phyloP scores from a whole-genome alignment of 2,329 filamentous ascomycete genomes.

The Curvularia spicifera region DNA sequence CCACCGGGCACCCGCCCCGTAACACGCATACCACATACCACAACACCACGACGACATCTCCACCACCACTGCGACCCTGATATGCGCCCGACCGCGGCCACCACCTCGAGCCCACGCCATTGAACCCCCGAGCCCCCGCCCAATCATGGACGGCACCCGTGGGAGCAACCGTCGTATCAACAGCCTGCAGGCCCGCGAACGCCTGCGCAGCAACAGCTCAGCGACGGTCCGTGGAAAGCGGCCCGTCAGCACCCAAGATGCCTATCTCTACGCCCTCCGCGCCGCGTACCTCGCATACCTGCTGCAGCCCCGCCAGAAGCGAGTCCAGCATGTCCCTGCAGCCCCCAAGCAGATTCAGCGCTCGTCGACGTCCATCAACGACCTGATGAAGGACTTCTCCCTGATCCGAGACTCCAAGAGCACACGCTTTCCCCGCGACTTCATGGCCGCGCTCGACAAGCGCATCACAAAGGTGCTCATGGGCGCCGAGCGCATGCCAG shows the following conservation, averaged over 20 bases:
- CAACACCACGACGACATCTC: neutral
- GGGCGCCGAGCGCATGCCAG: slow-evolving; percentile 81
- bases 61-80: slow-evolving; percentile 25
- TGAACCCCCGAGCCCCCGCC: slow-evolving; percentile 19
- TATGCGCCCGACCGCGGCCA: slow-evolving; percentile 36
- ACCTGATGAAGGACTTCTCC: slow-evolving; percentile 87
- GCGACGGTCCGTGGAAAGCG: slow-evolving; percentile 48
- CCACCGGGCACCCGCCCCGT: slow-evolving; percentile 29
- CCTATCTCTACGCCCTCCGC: slow-evolving; percentile 88
- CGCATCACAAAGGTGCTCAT: slow-evolving; percentile 80
- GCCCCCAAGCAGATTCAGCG: slow-evolving; percentile 69
- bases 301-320: slow-evolving; percentile 86
- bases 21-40: slow-evolving; percentile 13
- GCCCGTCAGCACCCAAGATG: slow-evolving; percentile 69
- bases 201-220: slow-evolving; percentile 48
- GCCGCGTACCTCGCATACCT: slow-evolving; percentile 92
- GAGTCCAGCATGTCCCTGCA: slow-evolving; percentile 79
- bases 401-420: slow-evolving; percentile 71
- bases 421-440: slow-evolving; percentile 73
- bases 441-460: slow-evolving; percentile 74
- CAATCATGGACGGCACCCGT: slow-evolving; percentile 41
- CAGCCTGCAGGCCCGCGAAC: slow-evolving; percentile 52
- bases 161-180: slow-evolving; percentile 50
- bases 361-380: slow-evolving; percentile 74
- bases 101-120: slow-evolving; percentile 21